Evolutionary conservation across 345 rosid species (phyloP), one percentile per base, ranked within the genome.

Genomic region (Pugionium cornutum): DNA sequence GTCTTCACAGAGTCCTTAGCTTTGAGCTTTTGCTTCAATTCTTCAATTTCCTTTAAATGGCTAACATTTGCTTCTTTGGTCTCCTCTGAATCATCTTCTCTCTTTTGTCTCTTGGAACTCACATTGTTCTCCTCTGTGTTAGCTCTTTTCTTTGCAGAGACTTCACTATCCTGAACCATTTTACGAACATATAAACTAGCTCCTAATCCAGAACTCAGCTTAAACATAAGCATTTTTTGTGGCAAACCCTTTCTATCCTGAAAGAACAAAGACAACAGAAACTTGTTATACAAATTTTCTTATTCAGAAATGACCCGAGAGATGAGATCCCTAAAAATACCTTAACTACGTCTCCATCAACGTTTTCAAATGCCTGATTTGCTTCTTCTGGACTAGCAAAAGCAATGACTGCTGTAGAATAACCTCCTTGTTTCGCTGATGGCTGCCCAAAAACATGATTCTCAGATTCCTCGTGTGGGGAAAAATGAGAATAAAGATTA

Each of bases 171-270:
- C 27, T 26, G 27, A 32, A 26, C 62, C 84, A 82, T 80, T 66
- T 86, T 76, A 33, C 95, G 88, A 51, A 85, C 79, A 55, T 63
- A 83, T 3, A 88, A 4, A 29, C 72, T 56, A 62, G 76, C 83
- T 34, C 43, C 32, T 40, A 30, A 40, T 30, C 85, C 91, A 0
- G 70, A 54, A 10, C 59, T 70, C 39, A 66, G 73, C 55, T 62
- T 49, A 51, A 84, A 65, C 18, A 53, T 26, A 3, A 83, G 64
- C 27, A 76, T 79, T 65, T 91, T 91, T 66, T 88, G 87, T 2
- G 75, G 79, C 54, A 76, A 73, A 2, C 98, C 96, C 37, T 35
- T 68, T 8, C 78, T 73, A 72, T 91, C 97, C 97, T 91, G 51
- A 4, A 57, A 56, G 9, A 11, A 35, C 28, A 40, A 49, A 40